A percentile compares a stretch with the other conserved stretches of the same genome.
These are phyloP conservation scores for Uncinocarpus reesii DNA, from an alignment of 2,329 filamentous ascomycete species.

Conservation along the genomic window DNA sequence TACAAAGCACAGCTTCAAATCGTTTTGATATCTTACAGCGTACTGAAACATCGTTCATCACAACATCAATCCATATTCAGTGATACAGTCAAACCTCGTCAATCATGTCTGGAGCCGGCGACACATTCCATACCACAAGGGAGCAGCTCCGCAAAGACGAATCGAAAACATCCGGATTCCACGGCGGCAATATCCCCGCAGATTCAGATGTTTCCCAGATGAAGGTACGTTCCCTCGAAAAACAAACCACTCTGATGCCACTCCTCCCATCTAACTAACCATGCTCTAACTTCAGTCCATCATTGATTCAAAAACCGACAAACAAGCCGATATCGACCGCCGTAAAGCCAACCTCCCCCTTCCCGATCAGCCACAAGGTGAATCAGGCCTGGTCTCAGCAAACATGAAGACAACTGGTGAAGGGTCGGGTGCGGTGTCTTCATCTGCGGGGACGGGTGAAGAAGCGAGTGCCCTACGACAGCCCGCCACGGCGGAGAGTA, in stretches of 20 bases:
- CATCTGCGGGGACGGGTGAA: slow-evolving; percentile 39
- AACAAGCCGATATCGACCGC: slow-evolving; percentile 56
- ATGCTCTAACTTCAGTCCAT: slow-evolving; percentile 28
- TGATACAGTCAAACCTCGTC: not conserved
- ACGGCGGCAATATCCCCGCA: slow-evolving; percentile 35
- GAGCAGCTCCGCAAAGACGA: slow-evolving; percentile 43
- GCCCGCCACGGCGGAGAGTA: slow-evolving; percentile 49
- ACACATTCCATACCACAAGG: slow-evolving; percentile 41
- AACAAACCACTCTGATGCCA: no score
- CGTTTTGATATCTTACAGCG: no score
- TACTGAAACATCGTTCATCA: no score
- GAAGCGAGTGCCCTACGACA: slow-evolving; percentile 37
- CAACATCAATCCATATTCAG: not conserved
- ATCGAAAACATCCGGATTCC: slow-evolving; percentile 31
- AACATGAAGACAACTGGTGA: slow-evolving; percentile 61
- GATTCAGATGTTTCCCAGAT: slow-evolving; percentile 38
- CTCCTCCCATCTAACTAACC: not conserved
- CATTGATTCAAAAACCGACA: slow-evolving; percentile 39
- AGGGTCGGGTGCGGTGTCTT: slow-evolving; percentile 52
- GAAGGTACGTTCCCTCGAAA: slow-evolving; percentile 32
- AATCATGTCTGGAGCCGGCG: slow-evolving; percentile 25
- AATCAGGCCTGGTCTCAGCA: slow-evolving; percentile 68
- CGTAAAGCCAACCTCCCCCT: slow-evolving; percentile 64
- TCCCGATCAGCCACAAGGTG: slow-evolving; percentile 63
- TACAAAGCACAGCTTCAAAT: no score